A percentile compares a stretch with the other conserved stretches of the same genome.
These are phyloP conservation scores for Erythrobasidium yunnanense DNA, from an alignment of 768 basidiomycete species.

Conservation along the genomic window DNA sequence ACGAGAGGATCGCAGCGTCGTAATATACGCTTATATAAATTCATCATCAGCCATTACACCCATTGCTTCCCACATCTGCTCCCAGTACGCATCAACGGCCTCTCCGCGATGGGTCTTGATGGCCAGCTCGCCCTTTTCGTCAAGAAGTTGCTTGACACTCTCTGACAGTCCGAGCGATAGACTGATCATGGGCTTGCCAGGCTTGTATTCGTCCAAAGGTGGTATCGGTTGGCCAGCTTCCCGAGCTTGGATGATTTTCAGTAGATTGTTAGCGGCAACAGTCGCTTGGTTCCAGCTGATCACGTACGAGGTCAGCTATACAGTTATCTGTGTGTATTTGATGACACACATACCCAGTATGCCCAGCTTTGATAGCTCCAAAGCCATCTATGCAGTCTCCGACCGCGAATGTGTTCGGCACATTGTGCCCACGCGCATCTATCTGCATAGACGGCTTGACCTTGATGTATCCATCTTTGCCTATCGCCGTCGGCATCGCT, in stretches of 20 bases:
- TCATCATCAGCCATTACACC: neutral
- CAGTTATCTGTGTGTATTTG: neutral
- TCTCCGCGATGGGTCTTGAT: neutral
- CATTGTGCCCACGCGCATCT: conserved; percentile 8
- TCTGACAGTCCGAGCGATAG: conserved; percentile 24
- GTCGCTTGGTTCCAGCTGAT: conserved; percentile 35
- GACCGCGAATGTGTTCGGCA: conserved; percentile 33
- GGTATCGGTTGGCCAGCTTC: neutral
- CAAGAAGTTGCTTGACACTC: conserved; percentile 13
- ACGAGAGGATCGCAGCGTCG: neutral
- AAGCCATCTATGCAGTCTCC: conserved; percentile 37
- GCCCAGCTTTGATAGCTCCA: conserved; percentile 38
- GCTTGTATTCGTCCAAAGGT: conserved; percentile 5
- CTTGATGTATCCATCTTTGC: conserved; percentile 30
- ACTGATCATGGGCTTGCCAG: conserved; percentile 26
- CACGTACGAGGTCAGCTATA: neutral
- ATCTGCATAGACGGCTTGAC: conserved; percentile 33
- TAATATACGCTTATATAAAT: neutral
- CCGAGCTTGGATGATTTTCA: conserved; percentile 20
- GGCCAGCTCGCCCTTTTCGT: neutral
- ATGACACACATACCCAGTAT: conserved; percentile 27
- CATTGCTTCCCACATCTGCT: neutral
- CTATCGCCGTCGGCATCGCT: conserved; percentile 15
- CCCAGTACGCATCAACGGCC: conserved; percentile 13
- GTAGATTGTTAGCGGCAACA: conserved; percentile 33